A percentile compares a stretch with the other conserved stretches of the same genome.
phyloP scores from a whole-genome alignment of 768 basidiomycete genomes.

The Glaciozyma martinii region DNA sequence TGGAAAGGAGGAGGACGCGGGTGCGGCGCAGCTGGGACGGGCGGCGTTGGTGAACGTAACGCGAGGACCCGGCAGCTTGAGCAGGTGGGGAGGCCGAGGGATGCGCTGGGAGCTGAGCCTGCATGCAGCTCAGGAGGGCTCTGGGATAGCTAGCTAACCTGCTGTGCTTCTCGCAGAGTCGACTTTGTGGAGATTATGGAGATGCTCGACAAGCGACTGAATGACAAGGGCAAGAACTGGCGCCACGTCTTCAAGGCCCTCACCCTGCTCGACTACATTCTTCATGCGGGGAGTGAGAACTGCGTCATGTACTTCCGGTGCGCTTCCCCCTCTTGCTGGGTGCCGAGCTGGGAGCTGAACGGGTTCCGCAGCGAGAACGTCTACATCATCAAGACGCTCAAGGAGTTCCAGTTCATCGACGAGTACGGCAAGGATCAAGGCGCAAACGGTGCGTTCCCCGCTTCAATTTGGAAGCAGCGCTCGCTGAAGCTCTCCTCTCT shows the following conservation, averaged over 20 bases:
- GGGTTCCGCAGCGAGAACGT: slow-evolving; percentile 65
- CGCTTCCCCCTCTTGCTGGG: neutral
- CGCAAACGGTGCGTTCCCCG: slow-evolving; percentile 52
- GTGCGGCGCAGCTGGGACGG: neutral
- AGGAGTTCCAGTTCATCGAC: slow-evolving; percentile 95
- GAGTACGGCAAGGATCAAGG: slow-evolving; percentile 95
- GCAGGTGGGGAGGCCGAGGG: no score
- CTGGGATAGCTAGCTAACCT: neutral
- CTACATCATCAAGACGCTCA: slow-evolving; percentile 96
- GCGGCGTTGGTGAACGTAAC: neutral
- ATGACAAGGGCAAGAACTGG: slow-evolving; percentile 99
- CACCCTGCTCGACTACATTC: slow-evolving; percentile 86
- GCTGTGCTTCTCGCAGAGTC: slow-evolving; percentile 45
- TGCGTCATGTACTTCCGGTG: slow-evolving; percentile 85
- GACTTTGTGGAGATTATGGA: slow-evolving; percentile 99
- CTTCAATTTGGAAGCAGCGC: slow-evolving; percentile 17
- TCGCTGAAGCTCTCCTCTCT: neutral
- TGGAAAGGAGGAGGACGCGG: neutral
- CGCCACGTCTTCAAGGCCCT: slow-evolving; percentile 98
- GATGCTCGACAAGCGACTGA: slow-evolving; percentile 95
- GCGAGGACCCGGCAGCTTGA: no score
- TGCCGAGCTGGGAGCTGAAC: neutral
- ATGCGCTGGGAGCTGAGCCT: no score
- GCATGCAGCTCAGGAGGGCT: no score
- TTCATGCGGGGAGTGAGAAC: slow-evolving; percentile 95